Evolutionary conservation across 768 basidiomycete genomes (phyloP).

Genomic region (Collybiopsis confluens): DNA sequence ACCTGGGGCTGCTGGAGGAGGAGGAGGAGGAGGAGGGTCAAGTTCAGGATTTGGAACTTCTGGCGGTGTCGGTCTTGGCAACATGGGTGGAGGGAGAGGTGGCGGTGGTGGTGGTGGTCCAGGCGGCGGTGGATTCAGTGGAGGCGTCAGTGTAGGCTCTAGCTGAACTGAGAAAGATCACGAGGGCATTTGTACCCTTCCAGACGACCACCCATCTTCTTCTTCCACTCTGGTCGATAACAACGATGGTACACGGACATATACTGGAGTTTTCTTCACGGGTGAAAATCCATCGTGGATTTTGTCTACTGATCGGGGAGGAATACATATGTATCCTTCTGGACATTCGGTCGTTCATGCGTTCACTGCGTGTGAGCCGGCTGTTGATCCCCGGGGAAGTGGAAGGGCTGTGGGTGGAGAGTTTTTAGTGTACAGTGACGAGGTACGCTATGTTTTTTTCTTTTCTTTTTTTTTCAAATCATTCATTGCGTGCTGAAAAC

Average conservation of each 20-base stretch:
- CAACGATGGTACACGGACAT: constrained; percentile 23
- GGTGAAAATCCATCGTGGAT: constrained; percentile 93
- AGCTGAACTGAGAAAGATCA: constrained; percentile 65
- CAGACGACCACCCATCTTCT: constrained; percentile 41
- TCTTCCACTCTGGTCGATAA: neutral
- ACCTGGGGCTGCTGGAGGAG: too few species aligned
- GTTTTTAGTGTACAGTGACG: constrained; percentile 85
- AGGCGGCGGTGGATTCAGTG: too few species aligned
- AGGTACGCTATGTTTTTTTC: constrained; percentile 52
- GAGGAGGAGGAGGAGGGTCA: too few species aligned
- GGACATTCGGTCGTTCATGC: constrained; percentile 76
- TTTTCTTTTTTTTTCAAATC: too few species aligned
- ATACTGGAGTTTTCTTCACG: constrained; percentile 80
- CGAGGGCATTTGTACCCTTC: constrained; percentile 64
- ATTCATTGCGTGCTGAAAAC: constrained; percentile 8
- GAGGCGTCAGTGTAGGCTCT: constrained; percentile 44
- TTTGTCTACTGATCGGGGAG: constrained; percentile 64
- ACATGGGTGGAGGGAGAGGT: too few species aligned
- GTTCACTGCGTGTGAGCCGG: constrained; percentile 57
- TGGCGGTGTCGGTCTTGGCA: neutral
- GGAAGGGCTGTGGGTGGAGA: constrained; percentile 48
- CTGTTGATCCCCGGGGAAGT: constrained; percentile 61
- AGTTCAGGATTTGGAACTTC: too few species aligned
- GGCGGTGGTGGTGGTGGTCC: too few species aligned
- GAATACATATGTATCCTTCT: constrained; percentile 63